Base-by-base conservation (phyloP, 2,329 filamentous ascomycete species). In the Mycocentrospora acerina region DNA sequence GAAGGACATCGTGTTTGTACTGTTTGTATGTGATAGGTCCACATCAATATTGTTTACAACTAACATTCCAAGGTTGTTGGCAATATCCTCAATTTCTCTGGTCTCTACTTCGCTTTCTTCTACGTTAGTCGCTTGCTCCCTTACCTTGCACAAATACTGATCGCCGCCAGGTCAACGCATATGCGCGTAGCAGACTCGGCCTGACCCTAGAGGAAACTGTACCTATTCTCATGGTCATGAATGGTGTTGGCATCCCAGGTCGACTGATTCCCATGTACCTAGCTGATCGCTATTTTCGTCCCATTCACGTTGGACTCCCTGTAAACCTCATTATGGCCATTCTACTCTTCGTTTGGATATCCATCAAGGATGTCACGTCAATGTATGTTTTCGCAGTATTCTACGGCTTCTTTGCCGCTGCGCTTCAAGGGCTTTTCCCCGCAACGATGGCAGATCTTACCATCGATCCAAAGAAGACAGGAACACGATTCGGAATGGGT, bases 101-200 rank as follows among this genome's bases (percentile, higher is more conserved):
- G 38, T 1, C 49, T 69, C 4, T 70, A 65, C 40, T 69, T 69
- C 35, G 66, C 66, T 4, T 71, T 70, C 48, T 71, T 68, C 57
- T 71, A 65, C 44, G 60, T 54, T 32, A 31, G 48, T 42, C 27
- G 10, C 14, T 18, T 8, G 19, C 17, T n/a, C 16, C 11, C 27
- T 14, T 15, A 24, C 24, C 24, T 15, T 34, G 14, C 24, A n/a
- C n/a, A 14, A n/a, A 14, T 13, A 32, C 27, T 29, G 32, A 26
- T 24, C 30, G 15, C 18, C 14, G 10, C 4, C 28, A 41, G 33
- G 35, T 51, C 28, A 71, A 15, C 59, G 68, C 26, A 9, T 55
- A 53, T 67, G 36, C 76, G 76, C 7, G 72, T 73, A 3, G 83
- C 77, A 53, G 78, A 75, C 10, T 72, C 73, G 10, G 60, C 64